Evolutionary conservation across 2,329 filamentous ascomycete genomes (phyloP).

Genomic region (Cladophialophora psammophila): DNA sequence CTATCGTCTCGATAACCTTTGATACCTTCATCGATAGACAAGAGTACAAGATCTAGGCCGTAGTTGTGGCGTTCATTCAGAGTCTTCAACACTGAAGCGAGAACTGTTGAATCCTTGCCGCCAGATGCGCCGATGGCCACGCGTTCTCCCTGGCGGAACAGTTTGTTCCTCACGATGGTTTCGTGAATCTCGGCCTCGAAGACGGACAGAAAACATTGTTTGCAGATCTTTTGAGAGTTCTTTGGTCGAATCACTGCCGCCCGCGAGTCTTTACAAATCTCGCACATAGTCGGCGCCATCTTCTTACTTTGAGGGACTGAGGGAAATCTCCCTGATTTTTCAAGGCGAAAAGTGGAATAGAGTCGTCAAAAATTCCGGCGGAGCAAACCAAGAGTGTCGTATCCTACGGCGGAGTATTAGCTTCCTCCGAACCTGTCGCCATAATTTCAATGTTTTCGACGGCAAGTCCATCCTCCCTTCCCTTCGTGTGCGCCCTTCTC

Average conservation of each 20-base stretch:
- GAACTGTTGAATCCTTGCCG: slow-evolving; percentile 95
- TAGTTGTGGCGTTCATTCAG: slow-evolving; percentile 90
- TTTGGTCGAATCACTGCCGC: slow-evolving; percentile 94
- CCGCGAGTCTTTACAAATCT: slow-evolving; percentile 75
- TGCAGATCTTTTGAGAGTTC: slow-evolving; percentile 93
- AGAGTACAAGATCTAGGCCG: slow-evolving; percentile 80
- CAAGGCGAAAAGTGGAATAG: neutral
- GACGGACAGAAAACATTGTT: slow-evolving; percentile 80
- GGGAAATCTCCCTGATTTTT: neutral
- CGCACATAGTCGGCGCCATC: slow-evolving; percentile 82
- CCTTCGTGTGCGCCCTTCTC: neutral
- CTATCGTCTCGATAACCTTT: slow-evolving; percentile 96
- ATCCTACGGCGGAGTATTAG: slow-evolving; percentile 1
- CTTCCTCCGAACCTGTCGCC: neutral
- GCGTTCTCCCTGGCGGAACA: slow-evolving; percentile 83
- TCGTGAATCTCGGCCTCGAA: slow-evolving; percentile 96
- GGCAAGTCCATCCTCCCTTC: neutral
- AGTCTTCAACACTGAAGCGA: slow-evolving; percentile 93
- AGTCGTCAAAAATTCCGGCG: slow-evolving; percentile 3
- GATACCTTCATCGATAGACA: slow-evolving; percentile 97
- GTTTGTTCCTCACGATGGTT: slow-evolving; percentile 80
- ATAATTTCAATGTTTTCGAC: slow-evolving; percentile 14
- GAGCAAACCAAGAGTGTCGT: neutral
- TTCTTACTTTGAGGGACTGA: neutral
- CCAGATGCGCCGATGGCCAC: slow-evolving; percentile 96